These are phyloP conservation scores for Gossypium schwendimanii DNA, from an alignment of 441 rosid species.

Conservation along the genomic window DNA sequence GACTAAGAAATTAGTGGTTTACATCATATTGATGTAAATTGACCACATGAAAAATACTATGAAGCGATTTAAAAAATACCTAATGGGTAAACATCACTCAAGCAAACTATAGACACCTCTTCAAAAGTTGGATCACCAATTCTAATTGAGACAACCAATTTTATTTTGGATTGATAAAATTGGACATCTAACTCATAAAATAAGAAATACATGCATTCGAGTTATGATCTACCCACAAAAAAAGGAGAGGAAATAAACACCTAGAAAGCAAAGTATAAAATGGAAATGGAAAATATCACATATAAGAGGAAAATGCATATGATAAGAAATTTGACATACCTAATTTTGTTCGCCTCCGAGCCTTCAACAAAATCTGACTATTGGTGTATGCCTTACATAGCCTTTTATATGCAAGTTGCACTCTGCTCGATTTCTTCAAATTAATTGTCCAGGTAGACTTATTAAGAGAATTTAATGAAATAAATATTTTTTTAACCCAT, in stretches of 20 bases:
- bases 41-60: neutral
- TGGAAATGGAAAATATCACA: neutral
- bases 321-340: conserved; percentile 7
- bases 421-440: conserved; percentile 5
- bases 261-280: neutral
- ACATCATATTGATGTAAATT: neutral
- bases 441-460: neutral
- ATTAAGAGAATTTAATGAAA: conserved; percentile 1
- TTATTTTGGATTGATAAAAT: neutral
- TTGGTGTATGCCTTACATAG: conserved; percentile 10
- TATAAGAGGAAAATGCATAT: neutral
- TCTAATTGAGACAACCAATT: neutral
- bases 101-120: neutral
- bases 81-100: neutral
- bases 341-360: neutral
- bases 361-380: conserved; percentile 7
- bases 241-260: neutral
- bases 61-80: neutral
- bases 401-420: conserved; percentile 16
- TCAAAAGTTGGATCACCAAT: neutral
- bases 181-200: neutral
- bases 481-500: conserved; percentile 2
- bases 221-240: neutral
- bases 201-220: neutral
- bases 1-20: neutral